Evolutionary conservation across 2,329 filamentous ascomycete genomes (phyloP).

Genomic region (Calonectria honghensis): DNA sequence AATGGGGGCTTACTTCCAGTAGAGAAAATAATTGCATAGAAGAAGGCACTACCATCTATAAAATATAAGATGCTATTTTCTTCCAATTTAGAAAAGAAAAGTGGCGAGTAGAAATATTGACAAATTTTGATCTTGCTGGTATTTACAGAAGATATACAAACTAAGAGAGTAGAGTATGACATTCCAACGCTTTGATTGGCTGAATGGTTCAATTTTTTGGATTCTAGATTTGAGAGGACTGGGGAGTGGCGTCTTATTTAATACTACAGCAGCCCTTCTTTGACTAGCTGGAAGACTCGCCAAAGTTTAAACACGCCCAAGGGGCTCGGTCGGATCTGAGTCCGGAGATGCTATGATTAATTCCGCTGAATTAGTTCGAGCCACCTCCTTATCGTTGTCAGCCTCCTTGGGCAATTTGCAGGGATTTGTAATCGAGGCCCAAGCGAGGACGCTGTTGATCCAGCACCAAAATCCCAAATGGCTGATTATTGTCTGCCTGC

Average conservation of each 20-base stretch:
- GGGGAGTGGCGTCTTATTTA: not conserved
- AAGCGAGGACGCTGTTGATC: not conserved
- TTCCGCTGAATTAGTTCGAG: not conserved
- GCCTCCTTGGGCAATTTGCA: not conserved
- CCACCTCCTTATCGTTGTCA: not conserved
- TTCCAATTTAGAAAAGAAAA: not conserved
- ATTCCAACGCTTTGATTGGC: not conserved
- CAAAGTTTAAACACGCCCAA: constrained; percentile 4
- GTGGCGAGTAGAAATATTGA: not conserved
- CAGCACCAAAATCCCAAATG: not conserved
- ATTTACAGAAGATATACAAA: not conserved
- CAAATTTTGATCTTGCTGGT: not conserved
- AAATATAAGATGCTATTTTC: not conserved
- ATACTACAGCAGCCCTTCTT: not conserved
- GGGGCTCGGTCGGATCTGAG: not conserved
- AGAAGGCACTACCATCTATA: not conserved
- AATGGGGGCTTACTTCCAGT: not conserved
- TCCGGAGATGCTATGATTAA: not conserved
- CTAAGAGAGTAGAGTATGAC: not conserved
- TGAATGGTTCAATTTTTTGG: not conserved
- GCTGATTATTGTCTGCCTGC: not conserved
- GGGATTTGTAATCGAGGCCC: not conserved
- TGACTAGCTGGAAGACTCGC: not conserved
- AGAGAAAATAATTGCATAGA: not conserved
- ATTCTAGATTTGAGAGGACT: not conserved